Base-by-base conservation (phyloP, 2,329 filamentous ascomycete species). In the Alternaria gaisen region DNA sequence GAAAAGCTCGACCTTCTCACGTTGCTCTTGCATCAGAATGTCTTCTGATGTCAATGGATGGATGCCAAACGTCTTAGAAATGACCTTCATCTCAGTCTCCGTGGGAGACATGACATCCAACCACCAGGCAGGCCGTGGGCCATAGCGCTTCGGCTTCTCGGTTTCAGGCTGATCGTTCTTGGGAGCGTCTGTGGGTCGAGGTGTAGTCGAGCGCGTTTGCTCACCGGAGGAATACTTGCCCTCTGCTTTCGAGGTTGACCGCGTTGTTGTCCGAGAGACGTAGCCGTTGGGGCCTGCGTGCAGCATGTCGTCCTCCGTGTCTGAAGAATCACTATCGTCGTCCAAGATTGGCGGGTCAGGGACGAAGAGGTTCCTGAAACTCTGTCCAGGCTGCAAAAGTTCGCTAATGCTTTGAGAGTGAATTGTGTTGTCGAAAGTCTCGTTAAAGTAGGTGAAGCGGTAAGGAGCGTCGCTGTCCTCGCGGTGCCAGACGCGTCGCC, bases 391-490 rank as follows among this genome's bases (percentile, higher is more conserved):
- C 68, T 97, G 93, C 9, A 96, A 86, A 20, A 99, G 85, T 76
- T 97, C 95, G 3, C 93, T 97, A 58, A 99, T 97, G 0, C 91
- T 95, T 78, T 97, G 92, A 61, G 93, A 95, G 79, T 99, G 95
- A 63, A 99, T 96, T 0, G 95, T 99, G 77, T 92, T 96, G 72
- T 93, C 91, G 57, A 98, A 93, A 65, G 97, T 93, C 76, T 98
- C 95, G 78, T 98, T 98, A 84, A 99, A 99, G 79, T 99, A 99
- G 0, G 95, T 98, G 77, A 97, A 99, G 26, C 95, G 88, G 77
- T 96, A 98, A 0, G 95, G 95, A 0, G 90, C 88, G 66, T 97
- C 94, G 62, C 97, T 94, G 65, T 95, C 92, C 54, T 92, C 89
- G 40, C 91, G 87, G 76, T 93, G 94, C 94, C 94, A 99, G 14